phyloP scores from a whole-genome alignment of 208 protist genomes.

The Wallacemonas rigidus region DNA sequence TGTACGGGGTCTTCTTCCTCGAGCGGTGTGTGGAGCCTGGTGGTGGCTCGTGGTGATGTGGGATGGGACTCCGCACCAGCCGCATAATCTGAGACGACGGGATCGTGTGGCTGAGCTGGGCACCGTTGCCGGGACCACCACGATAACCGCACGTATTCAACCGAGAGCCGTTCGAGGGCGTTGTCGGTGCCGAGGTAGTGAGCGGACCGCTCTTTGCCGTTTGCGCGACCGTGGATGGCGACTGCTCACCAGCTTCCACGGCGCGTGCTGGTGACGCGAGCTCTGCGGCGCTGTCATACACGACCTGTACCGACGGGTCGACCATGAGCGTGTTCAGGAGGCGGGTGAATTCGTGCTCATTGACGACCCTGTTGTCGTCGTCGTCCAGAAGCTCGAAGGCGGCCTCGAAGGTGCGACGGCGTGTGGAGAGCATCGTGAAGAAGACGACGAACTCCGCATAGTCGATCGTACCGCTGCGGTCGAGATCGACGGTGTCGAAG shows the following conservation, averaged over 20 bases:
- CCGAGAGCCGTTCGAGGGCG: too few species aligned
- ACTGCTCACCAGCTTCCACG: too few species aligned
- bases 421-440: constrained; percentile 65
- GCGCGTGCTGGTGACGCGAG: too few species aligned
- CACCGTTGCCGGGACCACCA: not conserved
- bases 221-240: too few species aligned
- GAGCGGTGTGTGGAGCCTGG: constrained; percentile 29
- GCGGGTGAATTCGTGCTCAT: constrained; percentile 41
- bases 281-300: constrained; percentile 9
- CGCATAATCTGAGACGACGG: constrained; percentile 28
- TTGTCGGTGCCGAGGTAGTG: too few species aligned
- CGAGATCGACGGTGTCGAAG: constrained; percentile 55
- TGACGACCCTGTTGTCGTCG: constrained; percentile 46
- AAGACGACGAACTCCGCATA: constrained; percentile 78
- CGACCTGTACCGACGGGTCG: constrained; percentile 61
- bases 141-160: too few species aligned
- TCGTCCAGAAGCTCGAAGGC: constrained; percentile 69
- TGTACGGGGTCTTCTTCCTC: constrained; percentile 6
- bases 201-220: too few species aligned
- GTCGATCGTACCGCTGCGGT: constrained; percentile 43
- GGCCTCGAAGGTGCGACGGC: constrained; percentile 31
- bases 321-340: constrained; percentile 77
- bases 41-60: constrained; percentile 24
- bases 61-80: constrained; percentile 29
- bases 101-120: constrained; percentile 21